Percentiles rank a stretch among this genome's conserved stretches.
Conservation (phyloP, 768 basidiomycete genomes). For the Suillus subluteus region DNA sequence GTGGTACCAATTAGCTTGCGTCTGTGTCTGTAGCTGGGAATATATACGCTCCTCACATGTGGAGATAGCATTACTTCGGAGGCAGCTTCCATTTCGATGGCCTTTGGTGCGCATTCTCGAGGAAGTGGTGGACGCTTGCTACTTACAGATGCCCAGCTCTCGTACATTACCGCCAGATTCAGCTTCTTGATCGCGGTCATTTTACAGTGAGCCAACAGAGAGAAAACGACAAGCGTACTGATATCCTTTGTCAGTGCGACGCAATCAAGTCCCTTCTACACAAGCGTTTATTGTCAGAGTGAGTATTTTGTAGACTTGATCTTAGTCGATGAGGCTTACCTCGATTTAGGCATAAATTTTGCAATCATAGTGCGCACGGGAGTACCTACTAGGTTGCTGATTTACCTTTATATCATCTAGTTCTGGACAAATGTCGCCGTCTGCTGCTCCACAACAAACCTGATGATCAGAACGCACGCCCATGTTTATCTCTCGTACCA, state of each 20-base stretch:
- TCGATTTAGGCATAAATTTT: neutral
- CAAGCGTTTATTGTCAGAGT: neutral
- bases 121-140: neutral
- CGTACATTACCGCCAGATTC: neutral
- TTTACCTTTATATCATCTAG: neutral
- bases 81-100: slow-evolving; percentile 4
- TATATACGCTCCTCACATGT: slow-evolving; percentile 1
- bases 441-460: slow-evolving; percentile 4
- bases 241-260: neutral
- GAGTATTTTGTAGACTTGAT: neutral
- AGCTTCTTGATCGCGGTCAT: neutral
- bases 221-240: neutral
- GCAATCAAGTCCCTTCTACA: neutral
- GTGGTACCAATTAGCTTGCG: too few species aligned
- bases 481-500: neutral
- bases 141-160: neutral
- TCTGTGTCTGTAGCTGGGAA: neutral
- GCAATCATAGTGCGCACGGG: neutral
- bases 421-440: neutral
- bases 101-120: neutral
- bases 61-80: neutral
- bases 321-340: neutral
- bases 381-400: too few species aligned
- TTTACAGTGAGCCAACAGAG: neutral
- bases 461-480: slow-evolving; percentile 1